These are phyloP conservation scores for Neophaeococcomyces mojaviensis DNA, from an alignment of 2,329 filamentous ascomycete species.

Conservation along the genomic window DNA sequence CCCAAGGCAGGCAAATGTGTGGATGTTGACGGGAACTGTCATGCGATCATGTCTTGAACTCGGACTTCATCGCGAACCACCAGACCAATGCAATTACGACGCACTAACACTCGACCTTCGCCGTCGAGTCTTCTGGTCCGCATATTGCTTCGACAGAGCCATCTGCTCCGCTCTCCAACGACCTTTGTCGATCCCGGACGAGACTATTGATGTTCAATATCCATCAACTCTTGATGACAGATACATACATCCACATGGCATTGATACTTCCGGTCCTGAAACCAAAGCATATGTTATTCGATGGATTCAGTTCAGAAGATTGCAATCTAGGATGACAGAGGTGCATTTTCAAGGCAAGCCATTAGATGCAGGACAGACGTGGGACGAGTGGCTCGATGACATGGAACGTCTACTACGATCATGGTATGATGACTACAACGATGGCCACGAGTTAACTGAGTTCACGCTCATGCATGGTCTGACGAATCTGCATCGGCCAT, in stretches of 20 bases:
- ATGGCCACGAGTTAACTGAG: slow-evolving; percentile 22
- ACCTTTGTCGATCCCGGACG: slow-evolving; percentile 25
- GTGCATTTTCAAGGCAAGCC: slow-evolving; percentile 25
- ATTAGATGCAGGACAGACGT: slow-evolving; percentile 20
- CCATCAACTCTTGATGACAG: slow-evolving; percentile 22
- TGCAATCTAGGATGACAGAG: slow-evolving; percentile 25
- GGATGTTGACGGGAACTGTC: slow-evolving; percentile 25
- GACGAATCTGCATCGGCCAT: slow-evolving; percentile 24
- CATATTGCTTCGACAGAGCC: slow-evolving; percentile 24
- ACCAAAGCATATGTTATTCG: slow-evolving; percentile 23
- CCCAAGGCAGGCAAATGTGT: slow-evolving; percentile 24
- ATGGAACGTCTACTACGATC: slow-evolving; percentile 23
- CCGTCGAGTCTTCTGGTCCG: slow-evolving; percentile 24
- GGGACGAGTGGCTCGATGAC: slow-evolving; percentile 24
- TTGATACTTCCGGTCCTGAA: slow-evolving; percentile 20
- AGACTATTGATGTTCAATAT: slow-evolving; percentile 23
- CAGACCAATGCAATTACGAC: slow-evolving; percentile 19
- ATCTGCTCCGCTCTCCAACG: slow-evolving; percentile 25
- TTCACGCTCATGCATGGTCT: slow-evolving; percentile 23
- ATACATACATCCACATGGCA: slow-evolving; percentile 21
- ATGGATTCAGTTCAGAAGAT: slow-evolving; percentile 22
- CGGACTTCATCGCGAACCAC: slow-evolving; percentile 23
- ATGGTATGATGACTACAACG: slow-evolving; percentile 24
- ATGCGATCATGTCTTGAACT: slow-evolving; percentile 25
- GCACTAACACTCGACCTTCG: slow-evolving; percentile 23